phyloP scores from a whole-genome alignment of 176 grass and related monocot genomes.

The Phragmites australis region DNA sequence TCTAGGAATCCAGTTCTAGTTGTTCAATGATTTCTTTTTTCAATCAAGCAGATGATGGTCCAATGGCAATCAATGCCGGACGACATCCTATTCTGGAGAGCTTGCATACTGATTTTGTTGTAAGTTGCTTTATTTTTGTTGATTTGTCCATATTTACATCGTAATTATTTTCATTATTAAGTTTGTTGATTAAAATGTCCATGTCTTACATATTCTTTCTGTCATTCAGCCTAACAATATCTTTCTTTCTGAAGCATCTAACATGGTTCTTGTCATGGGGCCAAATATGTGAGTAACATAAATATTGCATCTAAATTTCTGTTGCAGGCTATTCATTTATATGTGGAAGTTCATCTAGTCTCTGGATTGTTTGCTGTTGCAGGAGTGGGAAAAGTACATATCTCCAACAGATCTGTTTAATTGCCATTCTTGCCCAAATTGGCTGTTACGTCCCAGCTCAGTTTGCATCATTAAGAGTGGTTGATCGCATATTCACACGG shows the following conservation, averaged over 20 bases:
- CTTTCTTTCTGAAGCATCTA: constrained; percentile 97
- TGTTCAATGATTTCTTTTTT: constrained; percentile 27
- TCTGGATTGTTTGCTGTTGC: constrained; percentile 38
- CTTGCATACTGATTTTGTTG: constrained; percentile 80
- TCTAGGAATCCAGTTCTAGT: constrained; percentile 8
- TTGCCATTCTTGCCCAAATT: constrained; percentile 90
- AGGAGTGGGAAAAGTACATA: constrained; percentile 99
- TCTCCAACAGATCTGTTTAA: constrained; percentile 96
- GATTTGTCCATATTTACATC: constrained; percentile 27
- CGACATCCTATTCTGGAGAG: constrained; percentile 94
- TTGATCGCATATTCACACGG: constrained; percentile 91
- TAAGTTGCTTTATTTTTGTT: constrained; percentile 42
- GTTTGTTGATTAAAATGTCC: constrained; percentile 23
- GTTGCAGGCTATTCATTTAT: constrained; percentile 25
- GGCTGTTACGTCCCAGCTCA: constrained; percentile 93
- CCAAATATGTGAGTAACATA: constrained; percentile 86
- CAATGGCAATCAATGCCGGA: constrained; percentile 91
- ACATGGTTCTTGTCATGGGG: constrained; percentile 91
- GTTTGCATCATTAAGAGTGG: constrained; percentile 87
- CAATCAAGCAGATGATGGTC: constrained; percentile 70
- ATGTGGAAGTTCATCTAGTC: constrained; percentile 32
- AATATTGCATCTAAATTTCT: constrained; percentile 37
- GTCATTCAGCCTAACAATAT: constrained; percentile 79
- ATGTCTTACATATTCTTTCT: constrained; percentile 26
- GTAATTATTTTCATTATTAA: constrained; percentile 28